Evolutionary conservation across 441 rosid species (phyloP).

Genomic region (Manihot esculenta): DNA sequence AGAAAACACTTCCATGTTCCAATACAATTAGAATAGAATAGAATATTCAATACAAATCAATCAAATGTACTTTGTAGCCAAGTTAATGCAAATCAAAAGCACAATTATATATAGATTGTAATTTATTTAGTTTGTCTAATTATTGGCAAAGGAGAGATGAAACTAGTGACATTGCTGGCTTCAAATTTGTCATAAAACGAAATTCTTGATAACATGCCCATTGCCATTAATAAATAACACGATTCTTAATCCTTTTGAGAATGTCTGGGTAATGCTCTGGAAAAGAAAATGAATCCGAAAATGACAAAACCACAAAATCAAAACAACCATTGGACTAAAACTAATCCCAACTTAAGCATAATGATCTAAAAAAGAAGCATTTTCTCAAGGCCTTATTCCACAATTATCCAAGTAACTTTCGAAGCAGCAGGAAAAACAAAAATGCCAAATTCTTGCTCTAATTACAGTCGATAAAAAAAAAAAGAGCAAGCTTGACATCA

Average conservation of each 20-base stretch:
- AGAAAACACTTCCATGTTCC: background rate
- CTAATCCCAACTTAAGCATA: background rate
- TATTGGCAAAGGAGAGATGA: background rate
- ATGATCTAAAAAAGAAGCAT: constrained; percentile 2
- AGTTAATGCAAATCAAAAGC: background rate
- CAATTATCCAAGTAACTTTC: background rate
- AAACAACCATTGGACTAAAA: background rate
- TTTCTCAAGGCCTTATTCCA: background rate
- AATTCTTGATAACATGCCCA: background rate
- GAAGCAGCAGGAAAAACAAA: background rate
- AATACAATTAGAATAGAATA: background rate
- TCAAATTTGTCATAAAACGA: background rate
- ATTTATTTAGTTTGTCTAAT: background rate
- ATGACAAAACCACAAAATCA: background rate
- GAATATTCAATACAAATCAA: background rate
- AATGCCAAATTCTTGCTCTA: constrained; percentile 12
- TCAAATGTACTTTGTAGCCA: background rate
- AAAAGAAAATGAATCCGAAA: background rate
- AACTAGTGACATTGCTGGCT: background rate
- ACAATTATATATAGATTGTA: background rate
- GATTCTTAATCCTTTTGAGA: background rate
- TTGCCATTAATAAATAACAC: background rate
- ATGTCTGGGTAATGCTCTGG: background rate
- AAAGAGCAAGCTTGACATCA: background rate
- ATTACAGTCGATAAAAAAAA: constrained; percentile 7